Base-by-base conservation (phyloP, 768 basidiomycete species). In the Phanerochaete carnosa region DNA sequence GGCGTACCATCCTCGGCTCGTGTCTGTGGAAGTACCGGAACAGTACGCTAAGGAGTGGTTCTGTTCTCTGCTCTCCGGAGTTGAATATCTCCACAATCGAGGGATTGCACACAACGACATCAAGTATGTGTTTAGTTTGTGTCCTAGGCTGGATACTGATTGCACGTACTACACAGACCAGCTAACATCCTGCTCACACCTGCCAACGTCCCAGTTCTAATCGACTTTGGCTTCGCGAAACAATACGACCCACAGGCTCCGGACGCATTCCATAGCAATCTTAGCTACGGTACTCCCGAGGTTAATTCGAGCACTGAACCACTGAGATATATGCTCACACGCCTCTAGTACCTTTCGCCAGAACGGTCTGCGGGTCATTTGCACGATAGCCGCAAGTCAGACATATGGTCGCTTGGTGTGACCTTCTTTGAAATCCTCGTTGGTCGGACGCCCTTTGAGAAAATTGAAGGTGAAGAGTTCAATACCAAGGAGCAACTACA, bases 181-280 rank as follows among this genome's bases (percentile, higher is more conserved):
- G 92, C 94, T 16, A 99, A 99, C 69, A 94, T 99, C 65, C 82
- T 99, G 1, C 79, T 99, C 49, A 90, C 91, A 0, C 74, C 76
- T 57, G 80, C 87, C 64, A 88, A 88, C 67, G 77, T 94, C 1
- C 93, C 94, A 0, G 90, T 97, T 2, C 83, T 98, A 3, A 90
- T 97, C 37, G 97, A 98, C 73, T 99, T 97, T 68, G 96, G 97
- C 1, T 99, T 98, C 66, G 94, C 96, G 1, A 92, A 96, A 68
- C 85, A 85, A 64, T 95, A 95, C 69, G 88, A 92, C 64, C 68
- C 81, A 45, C 72, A 75, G 1, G 83, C 86, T 0, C 71, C 77
- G 19, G 84, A 83, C 22, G 87, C 90, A 1, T 94, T 94, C 76
- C 85, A 87, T 64, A 91, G 89, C 66, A 90, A 90, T 67, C 80